Base-by-base conservation (phyloP, 768 basidiomycete genomes). In the Cubamyces lactineus region DNA sequence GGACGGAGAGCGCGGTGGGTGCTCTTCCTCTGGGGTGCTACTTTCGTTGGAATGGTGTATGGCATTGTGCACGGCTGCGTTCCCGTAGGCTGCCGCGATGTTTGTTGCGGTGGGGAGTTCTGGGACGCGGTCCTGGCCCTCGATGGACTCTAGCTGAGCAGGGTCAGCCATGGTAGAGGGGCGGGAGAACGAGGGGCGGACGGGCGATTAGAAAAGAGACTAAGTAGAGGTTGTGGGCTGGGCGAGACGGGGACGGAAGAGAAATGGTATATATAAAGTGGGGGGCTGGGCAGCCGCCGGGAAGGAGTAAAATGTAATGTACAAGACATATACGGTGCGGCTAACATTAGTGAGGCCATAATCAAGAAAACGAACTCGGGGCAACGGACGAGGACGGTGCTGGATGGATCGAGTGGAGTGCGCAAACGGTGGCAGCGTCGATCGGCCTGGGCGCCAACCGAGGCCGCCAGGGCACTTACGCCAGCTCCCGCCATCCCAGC, bases 61-160 rank as follows among this genome's bases (percentile, higher is more conserved):
- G 23, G 24, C 7, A 43, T 65, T 62, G 60, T 67, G 65, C 11
- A 54, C 17, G 23, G 62, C 62, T 12, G 65, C 62, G 19, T 53
- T 47, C 2, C 53, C 60, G 59, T 67, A 61, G 2, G 66, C 62
- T 23, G 63, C 63, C 1, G 61, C 61, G 45, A 63, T 57, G 8
- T 64, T 42, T 17, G 63, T 43, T 0, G 63, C 54, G 43, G 53
- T 52, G 19, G 63, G 66, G 12, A 67, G 54, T 42, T 64, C 66
- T 9, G 66, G 63, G 15, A 65, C 62, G 51, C 23, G 24, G 59
- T 67, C 66, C 39, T 40, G 50, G 28, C 47, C 60, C 49, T 62
- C 57, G 30, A 56, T 49, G 42, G 59, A 55, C 47, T 64, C 57
- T 49, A 65, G 66, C 57, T 67, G 63, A n/a, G 51, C 61, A n/a